Evolutionary conservation across 2,329 filamentous ascomycete species (phyloP).

Genomic region (Phyllosticta citrichinensis): DNA sequence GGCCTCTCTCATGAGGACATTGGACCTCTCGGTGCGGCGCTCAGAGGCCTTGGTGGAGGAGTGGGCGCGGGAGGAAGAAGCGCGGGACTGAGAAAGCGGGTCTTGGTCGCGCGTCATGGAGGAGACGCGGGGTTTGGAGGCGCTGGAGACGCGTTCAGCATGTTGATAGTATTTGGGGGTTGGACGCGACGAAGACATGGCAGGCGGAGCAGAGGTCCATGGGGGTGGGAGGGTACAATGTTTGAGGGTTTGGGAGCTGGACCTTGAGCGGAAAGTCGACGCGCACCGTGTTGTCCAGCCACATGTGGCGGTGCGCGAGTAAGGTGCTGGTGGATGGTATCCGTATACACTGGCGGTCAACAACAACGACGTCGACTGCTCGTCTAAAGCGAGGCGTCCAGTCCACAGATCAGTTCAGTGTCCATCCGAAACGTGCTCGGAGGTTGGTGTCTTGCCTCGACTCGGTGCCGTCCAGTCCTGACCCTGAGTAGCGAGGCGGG

Average conservation of each 20-base stretch:
- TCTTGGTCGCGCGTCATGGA: constrained; percentile 13
- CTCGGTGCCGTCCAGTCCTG: neutral
- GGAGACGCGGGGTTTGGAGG: constrained; percentile 27
- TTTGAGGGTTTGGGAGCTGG: neutral
- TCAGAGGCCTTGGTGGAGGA: constrained; percentile 4
- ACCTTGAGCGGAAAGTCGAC: neutral
- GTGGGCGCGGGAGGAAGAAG: constrained; percentile 2
- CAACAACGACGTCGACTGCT: neutral
- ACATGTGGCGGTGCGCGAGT: neutral
- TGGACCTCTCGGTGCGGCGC: constrained; percentile 8
- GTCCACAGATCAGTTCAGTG: neutral
- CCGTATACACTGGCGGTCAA: neutral
- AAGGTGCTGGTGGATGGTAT: neutral
- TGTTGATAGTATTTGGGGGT: constrained; percentile 21
- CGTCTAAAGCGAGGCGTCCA: neutral
- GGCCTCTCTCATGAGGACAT: constrained; percentile 4
- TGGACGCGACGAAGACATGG: constrained; percentile 25
- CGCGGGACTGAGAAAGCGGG: constrained; percentile 4
- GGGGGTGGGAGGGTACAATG: constrained; percentile 1
- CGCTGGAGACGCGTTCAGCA: constrained; percentile 23
- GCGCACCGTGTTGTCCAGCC: neutral
- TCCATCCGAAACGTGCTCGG: neutral
- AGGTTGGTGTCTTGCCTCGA: neutral
- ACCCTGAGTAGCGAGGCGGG: neutral
- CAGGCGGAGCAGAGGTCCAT: constrained; percentile 19